Base-by-base conservation (phyloP, 345 rosid genomes). In the Lenwebbia sp. region DNA sequence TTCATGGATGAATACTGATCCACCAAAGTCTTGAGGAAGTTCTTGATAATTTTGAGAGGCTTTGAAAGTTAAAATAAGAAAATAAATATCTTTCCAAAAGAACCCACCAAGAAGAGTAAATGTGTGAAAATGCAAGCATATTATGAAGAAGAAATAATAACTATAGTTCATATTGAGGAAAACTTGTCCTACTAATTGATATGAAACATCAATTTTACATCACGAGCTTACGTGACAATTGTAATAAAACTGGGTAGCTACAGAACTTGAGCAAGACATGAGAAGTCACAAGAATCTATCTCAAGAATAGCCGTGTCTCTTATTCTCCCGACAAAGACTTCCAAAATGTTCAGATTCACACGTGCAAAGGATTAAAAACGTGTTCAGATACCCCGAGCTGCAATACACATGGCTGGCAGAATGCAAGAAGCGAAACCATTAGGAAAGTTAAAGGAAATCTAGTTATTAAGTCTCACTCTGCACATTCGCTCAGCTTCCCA, bases 401-500 rank as follows among this genome's bases (percentile, higher is more conserved):
- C 7, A 70, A 70, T 33, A 70, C 41, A 37, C 47, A 9, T 4
- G 26, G 78, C 78, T 19, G 47, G 47, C 78, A 19, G 13, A 70
- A 70, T 70, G 78, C 47, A 37, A 10, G 33, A 70, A 70, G 78
- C 78, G 37, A 70, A 70, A 33, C 44, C 13, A 44, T 70, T 22
- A 9, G 78, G 44, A 70, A 37, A 33, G 13, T 30, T 70, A 41
- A 54, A 70, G 82, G 40, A 40, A n/a, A 40, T 54, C 22, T 25
- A 54, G 30, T 83, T 53, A 83, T 50, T 17, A 76, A 84, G 37
- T 86, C 99, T 93, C 93, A 98, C 99, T 98, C 99, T 13, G 99
- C 99, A 85, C 99, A 98, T 84, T 98, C 99, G 76, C 91, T 92
- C 84, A 96, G 91, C 88, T 98, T 96, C 87, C 99, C 99, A 0